A percentile compares a stretch with the other conserved stretches of the same genome.
Conservation (phyloP, 352 stramenopile genomes). For the Globisporangium solare region DNA sequence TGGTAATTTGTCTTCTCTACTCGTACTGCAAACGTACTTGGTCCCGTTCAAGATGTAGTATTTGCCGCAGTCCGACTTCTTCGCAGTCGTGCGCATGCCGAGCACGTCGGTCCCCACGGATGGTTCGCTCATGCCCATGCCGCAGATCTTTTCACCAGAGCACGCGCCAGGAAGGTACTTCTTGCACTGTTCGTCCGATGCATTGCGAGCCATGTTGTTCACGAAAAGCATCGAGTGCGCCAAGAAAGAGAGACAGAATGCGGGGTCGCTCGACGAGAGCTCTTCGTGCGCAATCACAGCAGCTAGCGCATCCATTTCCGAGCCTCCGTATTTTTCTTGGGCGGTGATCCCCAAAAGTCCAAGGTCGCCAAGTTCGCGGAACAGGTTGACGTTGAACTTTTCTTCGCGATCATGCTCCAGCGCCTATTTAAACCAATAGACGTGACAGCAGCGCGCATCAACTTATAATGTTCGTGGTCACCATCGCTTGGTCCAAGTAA, state of each 20-base stretch:
- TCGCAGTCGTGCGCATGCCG: constrained; percentile 95
- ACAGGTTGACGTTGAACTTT: constrained; percentile 96
- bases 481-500: neutral
- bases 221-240: constrained; percentile 93
- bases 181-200: constrained; percentile 79
- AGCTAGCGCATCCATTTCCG: constrained; percentile 93
- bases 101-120: constrained; percentile 93
- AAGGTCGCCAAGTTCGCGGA: constrained; percentile 93
- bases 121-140: constrained; percentile 99
- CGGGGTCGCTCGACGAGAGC: constrained; percentile 96
- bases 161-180: constrained; percentile 91
- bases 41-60: constrained; percentile 90
- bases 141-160: constrained; percentile 93
- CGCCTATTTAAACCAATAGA: constrained; percentile 34
- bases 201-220: constrained; percentile 92
- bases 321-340: constrained; percentile 93
- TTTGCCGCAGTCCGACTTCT: constrained; percentile 77
- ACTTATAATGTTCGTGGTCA: neutral
- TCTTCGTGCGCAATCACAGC: constrained; percentile 95
- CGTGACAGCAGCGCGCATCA: neutral
- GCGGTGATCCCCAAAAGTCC: constrained; percentile 96
- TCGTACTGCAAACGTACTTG: constrained; percentile 39
- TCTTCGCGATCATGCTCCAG: constrained; percentile 94
- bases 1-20: no score
- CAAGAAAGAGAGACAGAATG: constrained; percentile 97